Base-by-base conservation (phyloP, 2,329 filamentous ascomycete genomes). In the Exserohilum rostratum region DNA sequence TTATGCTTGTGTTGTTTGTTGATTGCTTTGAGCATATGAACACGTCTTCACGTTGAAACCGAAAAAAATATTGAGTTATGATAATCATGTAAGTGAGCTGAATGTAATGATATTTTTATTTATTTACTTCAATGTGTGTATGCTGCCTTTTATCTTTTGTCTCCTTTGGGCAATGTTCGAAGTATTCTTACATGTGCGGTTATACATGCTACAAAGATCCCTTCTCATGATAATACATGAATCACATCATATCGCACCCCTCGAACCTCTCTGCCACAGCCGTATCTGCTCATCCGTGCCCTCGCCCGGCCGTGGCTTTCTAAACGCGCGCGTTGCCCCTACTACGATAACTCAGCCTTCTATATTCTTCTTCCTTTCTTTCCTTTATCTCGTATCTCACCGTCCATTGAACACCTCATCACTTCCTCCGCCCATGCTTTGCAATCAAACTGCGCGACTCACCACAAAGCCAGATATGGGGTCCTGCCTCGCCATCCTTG, bases 371-470 rank as follows among this genome's bases (percentile, higher is more conserved):
- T 15, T 29, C 22, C 5, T 6, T 2, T 2, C 20, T 13, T 34
- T 6, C 25, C 17, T 37, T 33, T 27, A 15, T 12, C 22, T 20
- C 6, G n/a, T n/a, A n/a, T 6, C n/a, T 10, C 35, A 38, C 3
- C 4, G 3, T 25, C 22, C 22, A 25, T 25, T 25, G 22, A 7
- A 25, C 7, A 12, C 35, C 3, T 2, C 6, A 6, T 39, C 30
- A 69, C 50, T 54, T 62, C 38, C 65, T 54, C 39, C 71, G 55
- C 15, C 72, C 71, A 39, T 72, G 65, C 50, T 89, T 90, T 2
- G 87, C 87, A 43, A 89, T 84, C 70, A 90, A 77, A 66, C 85
- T 88, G 57, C 87, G 79, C 33, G 85, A 84, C 44, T 84, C 87
- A 12, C 85, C 83, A 66, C 86, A 86, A 2, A 88, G 76, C 84